Base-by-base conservation (phyloP, 2,329 filamentous ascomycete genomes). In the Grosmannia clavigera region DNA sequence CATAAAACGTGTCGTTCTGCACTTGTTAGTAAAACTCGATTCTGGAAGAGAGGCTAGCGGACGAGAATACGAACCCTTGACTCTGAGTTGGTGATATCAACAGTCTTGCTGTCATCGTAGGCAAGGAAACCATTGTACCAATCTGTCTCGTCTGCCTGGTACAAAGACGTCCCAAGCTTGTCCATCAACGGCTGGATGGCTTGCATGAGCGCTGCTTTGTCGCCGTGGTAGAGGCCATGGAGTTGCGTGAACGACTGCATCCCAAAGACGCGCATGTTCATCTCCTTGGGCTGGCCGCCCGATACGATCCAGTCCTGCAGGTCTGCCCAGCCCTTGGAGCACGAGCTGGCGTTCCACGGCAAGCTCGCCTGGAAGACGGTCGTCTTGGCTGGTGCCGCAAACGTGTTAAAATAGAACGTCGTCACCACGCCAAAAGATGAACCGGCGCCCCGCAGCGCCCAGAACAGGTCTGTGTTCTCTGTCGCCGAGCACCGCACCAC, bases 401-500 rank as follows among this genome's bases (percentile, higher is more conserved):
- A 74, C 2, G 74, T 76, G 58, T 71, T 67, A 65, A 76, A 71
- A 60, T 69, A 67, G 64, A 75, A 74, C 40, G 69, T 68, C 6
- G 69, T 66, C 14, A 75, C 72, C 59, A 77, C 69, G 25, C 73
- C 75, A 60, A 76, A 75, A 12, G 72, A 75, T 14, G 72, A 71
- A 3, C 73, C 75, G 0, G 73, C 73, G 19, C 75, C 75, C 10
- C 72, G 71, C 14, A 77, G 60, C 10, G 74, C 75, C 73, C 74
- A 77, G 67, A 74, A 76, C 10, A 77, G 68, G 35, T 76, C 74
- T 0, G 63, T 35, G 63, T 76, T 72, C 60, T 72, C 68, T 2
- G 65, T 68, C 12, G 66, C 63, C 22, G 71, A 73, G 16, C 64
- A 63, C 40, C 68, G 64, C 5, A 73, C 69, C 1, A 70, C 61